phyloP scores from a whole-genome alignment of 106 monocot species.

The Dioscorea alata region DNA sequence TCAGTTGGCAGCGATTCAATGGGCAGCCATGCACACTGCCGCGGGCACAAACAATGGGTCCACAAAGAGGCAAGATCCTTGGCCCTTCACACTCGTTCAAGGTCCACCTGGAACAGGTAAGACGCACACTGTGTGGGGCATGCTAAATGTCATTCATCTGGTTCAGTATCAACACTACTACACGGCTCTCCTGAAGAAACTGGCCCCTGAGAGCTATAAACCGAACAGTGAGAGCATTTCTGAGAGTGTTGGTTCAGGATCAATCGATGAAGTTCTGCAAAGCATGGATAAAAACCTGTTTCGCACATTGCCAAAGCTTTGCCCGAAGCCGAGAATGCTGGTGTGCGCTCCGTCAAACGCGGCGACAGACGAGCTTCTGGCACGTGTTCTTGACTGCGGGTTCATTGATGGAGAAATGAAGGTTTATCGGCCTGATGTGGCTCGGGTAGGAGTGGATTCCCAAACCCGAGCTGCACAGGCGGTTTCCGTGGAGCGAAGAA shows the following conservation, averaged over 20 bases:
- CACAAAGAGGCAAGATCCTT: slow-evolving; percentile 71
- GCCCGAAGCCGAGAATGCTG: slow-evolving; percentile 97
- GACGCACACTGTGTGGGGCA: slow-evolving; percentile 99
- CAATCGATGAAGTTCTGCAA: slow-evolving; percentile 94
- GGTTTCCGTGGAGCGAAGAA: slow-evolving; percentile 94
- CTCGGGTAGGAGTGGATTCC: slow-evolving; percentile 91
- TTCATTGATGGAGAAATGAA: slow-evolving; percentile 99
- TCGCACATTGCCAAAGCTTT: slow-evolving; percentile 91
- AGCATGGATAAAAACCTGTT: slow-evolving; percentile 94
- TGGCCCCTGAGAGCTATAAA: slow-evolving; percentile 96
- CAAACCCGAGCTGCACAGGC: slow-evolving; percentile 94
- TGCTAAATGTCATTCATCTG: slow-evolving; percentile 98
- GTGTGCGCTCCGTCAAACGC: slow-evolving; percentile 99
- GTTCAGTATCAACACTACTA: slow-evolving; percentile 99
- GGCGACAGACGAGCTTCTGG: slow-evolving; percentile 88
- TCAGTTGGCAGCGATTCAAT: slow-evolving; percentile 88
- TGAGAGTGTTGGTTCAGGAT: slow-evolving; percentile 46
- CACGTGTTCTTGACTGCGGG: slow-evolving; percentile 88
- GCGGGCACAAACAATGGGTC: slow-evolving; percentile 59
- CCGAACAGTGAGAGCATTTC: slow-evolving; percentile 41
- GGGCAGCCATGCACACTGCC: slow-evolving; percentile 99
- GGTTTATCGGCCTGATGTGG: slow-evolving; percentile 95
- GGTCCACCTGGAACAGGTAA: slow-evolving; percentile 98
- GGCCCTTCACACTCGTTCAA: slow-evolving; percentile 98
- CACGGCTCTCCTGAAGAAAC: slow-evolving; percentile 84